Evolutionary conservation across 495 filamentous ascomycete genomes (phyloP).

Genomic region (Penicillium bovifimosum): DNA sequence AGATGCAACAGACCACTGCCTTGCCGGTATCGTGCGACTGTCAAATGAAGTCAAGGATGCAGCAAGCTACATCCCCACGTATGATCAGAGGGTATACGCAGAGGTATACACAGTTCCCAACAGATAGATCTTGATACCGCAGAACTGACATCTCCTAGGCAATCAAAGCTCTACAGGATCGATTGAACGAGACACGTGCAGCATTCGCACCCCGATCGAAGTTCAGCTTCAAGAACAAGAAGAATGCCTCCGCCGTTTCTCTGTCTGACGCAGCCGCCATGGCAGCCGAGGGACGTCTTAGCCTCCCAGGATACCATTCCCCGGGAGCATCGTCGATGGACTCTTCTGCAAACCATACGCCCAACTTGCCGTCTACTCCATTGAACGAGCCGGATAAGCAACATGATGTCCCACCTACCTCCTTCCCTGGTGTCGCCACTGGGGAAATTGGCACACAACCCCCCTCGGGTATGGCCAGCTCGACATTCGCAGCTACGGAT

Average conservation of each 20-base stretch:
- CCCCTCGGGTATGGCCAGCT: constrained; percentile 13
- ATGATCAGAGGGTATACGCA: constrained; percentile 70
- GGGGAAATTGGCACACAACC: constrained; percentile 15
- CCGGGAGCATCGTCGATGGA: constrained; percentile 42
- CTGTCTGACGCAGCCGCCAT: constrained; percentile 51
- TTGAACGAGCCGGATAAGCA: constrained; percentile 42
- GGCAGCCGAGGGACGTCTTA: constrained; percentile 42
- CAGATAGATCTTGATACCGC: background rate
- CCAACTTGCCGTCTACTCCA: constrained; percentile 47
- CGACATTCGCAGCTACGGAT: constrained; percentile 23
- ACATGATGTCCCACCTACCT: constrained; percentile 35
- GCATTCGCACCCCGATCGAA: constrained; percentile 58
- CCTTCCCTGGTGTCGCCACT: constrained; percentile 22
- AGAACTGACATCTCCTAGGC: constrained; percentile 37
- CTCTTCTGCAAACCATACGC: constrained; percentile 48
- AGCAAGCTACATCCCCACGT: constrained; percentile 62
- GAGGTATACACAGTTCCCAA: constrained; percentile 43
- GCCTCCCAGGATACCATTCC: constrained; percentile 38
- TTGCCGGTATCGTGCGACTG: constrained; percentile 59
- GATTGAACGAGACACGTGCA: constrained; percentile 53
- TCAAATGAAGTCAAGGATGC: constrained; percentile 66
- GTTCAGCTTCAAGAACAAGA: constrained; percentile 68
- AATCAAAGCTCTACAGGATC: constrained; percentile 63
- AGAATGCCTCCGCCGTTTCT: constrained; percentile 52
- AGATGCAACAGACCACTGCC: constrained; percentile 62